Evolutionary conservation across 805 yeast species (phyloP), one percentile per base, ranked within the genome.

Genomic region (Starmerella sirachaensis): DNA sequence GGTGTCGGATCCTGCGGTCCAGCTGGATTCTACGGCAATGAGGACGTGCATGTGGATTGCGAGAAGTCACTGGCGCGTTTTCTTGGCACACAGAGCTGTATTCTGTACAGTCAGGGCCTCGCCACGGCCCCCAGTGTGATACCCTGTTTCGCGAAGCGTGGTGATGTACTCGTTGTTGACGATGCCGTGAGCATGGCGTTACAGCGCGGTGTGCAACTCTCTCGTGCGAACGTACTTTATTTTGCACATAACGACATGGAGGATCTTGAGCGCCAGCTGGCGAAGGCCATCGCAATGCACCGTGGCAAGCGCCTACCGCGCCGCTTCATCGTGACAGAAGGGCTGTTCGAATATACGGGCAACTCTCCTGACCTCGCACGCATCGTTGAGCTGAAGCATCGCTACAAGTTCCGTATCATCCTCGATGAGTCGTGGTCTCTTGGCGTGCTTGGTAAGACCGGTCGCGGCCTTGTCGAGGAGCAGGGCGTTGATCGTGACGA

Each of bases 1-100:
- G 98, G 98, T 56, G 96, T 91, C 35, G 98, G 98, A 47, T 88
- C 96, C 1, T 91, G 98, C 65, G 95, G 97, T 28, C 97, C 98
- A 5, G 93, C 96, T 29, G 93, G 94, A 40, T 91, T 91, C 53
- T 91, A 86, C 58, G 98, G 98, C 44, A 80, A 85, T 43, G 94
- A 85, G 60, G 94, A 85, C 55, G 84, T 77, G 30, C 98, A 91
- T 55, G 76, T 75, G 38, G 69, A 78, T 50, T 66, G 82, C 40
- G 93, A 85, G 57, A 74, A 74, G 50, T 79, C 75, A 45, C 60
- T 91, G 42, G 75, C 95, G 10, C 57, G 64, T 22, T 88, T 75
- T 54, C 72, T 88, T 47, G 84, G 79, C 18, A 70, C 83, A 3
- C 93, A 82, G 47, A 69, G 70, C 39, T 75, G 84, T 33, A 82